Evolutionary conservation across 768 basidiomycete genomes (phyloP), one percentile per base, ranked within the genome.

Genomic region (Austroboletus eburneus): DNA sequence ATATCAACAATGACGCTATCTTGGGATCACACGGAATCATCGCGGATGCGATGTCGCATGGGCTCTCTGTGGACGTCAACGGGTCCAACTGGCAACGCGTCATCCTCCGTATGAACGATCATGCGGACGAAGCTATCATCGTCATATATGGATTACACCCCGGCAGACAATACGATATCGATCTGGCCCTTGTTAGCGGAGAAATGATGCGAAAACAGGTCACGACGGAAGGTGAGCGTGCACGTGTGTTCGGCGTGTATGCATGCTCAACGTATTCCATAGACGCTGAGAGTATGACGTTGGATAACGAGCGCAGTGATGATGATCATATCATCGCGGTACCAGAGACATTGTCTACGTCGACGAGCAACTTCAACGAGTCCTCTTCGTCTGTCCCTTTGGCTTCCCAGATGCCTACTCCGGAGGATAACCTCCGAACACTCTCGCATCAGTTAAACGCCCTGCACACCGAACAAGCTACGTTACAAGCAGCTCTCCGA

Each of bases 111-210:
- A 80, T 90, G 50, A 83, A 88, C 60, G 89, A 92, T 36, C 78
- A 80, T 43, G 75, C 77, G 0, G 91, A 94, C 54, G 87, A 95
- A 59, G 93, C 91, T 0, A 80, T 94, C 46, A 90, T 96, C 43
- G 88, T 95, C 48, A 79, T 97, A 22, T 93, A 91, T 49, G 91
- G 90, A 2, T 73, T 97, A 38, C 78, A 87, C 72, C 92, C 91
- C 4, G 88, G 88, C 2, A 77, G 88, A 46, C 87, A 90, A 61
- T 96, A 96, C 57, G 91, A 96, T 58, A 83, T 96, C 42, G 88
- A 92, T 58, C 71, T 96, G 10, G 83, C 77, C 2, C 75, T 94
- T 22, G 81, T 85, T 5, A 80, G 81, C 9, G 75, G 74, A 6
- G 83, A 80, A 21, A 72, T 78, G 53, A 69, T 86, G 20, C 71